These are phyloP conservation scores for Pichia membranifaciens DNA, from an alignment of 805 yeast species.

Conservation along the genomic window DNA sequence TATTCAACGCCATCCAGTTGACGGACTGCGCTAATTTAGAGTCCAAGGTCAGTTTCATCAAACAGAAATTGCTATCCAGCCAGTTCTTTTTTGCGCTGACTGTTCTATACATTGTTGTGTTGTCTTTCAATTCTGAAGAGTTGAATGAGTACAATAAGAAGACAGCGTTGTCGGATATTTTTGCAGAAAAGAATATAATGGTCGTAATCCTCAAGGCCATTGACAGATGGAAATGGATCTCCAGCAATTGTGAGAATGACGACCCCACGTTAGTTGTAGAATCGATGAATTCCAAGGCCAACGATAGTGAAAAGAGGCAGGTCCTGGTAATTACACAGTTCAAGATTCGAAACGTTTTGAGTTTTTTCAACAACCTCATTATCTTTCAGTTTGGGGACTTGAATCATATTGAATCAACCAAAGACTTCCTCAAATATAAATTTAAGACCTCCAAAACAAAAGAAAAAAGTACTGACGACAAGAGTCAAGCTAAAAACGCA, in stretches of 20 bases:
- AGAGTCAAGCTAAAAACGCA: not conserved
- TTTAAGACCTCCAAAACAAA: constrained; percentile 25
- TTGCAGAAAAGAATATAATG: constrained; percentile 35
- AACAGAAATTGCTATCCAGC: constrained; percentile 19
- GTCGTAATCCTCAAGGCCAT: constrained; percentile 41
- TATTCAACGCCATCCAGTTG: constrained; percentile 13
- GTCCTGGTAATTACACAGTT: constrained; percentile 21
- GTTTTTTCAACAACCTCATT: constrained; percentile 48
- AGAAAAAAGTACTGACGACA: not conserved
- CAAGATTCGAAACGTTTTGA: constrained; percentile 52
- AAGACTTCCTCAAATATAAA: constrained; percentile 39
- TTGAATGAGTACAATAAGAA: constrained; percentile 8
- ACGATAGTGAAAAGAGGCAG: constrained; percentile 22
- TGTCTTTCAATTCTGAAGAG: constrained; percentile 13
- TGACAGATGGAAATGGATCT: constrained; percentile 63
- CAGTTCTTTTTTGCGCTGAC: constrained; percentile 29
- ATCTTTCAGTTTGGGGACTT: constrained; percentile 60
- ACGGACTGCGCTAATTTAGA: constrained; percentile 21
- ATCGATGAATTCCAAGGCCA: constrained; percentile 10
- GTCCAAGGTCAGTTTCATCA: constrained; percentile 5
- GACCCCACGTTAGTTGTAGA: constrained; percentile 14
- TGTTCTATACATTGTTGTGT: constrained; percentile 20
- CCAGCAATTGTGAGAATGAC: constrained; percentile 21
- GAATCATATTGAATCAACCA: constrained; percentile 35
- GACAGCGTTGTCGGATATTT: constrained; percentile 4